A percentile compares a stretch with the other conserved stretches of the same genome.
These are phyloP conservation scores for Sclerospora graminicola DNA, from an alignment of 352 stramenopile species.

Conservation along the genomic window DNA sequence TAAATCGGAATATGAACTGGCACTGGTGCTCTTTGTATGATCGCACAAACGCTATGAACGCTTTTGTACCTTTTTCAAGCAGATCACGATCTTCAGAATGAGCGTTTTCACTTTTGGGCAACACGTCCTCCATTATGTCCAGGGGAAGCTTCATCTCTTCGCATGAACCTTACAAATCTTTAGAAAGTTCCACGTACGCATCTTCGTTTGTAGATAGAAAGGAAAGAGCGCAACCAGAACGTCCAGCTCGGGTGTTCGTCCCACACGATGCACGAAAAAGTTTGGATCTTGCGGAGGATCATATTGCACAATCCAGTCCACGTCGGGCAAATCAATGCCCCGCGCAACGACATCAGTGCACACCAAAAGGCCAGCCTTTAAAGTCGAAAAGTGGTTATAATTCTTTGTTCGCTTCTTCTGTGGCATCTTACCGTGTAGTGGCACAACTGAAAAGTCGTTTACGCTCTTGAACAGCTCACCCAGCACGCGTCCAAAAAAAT, in stretches of 20 bases:
- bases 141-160: slow-evolving; percentile 60
- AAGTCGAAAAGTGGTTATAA: slow-evolving; percentile 59
- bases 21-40: slow-evolving; percentile 99
- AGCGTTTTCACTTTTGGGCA: slow-evolving; percentile 86
- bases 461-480: slow-evolving; percentile 55
- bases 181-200: slow-evolving; percentile 95
- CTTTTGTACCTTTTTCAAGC: slow-evolving; percentile 97
- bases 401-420: slow-evolving; percentile 82
- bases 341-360: slow-evolving; percentile 98
- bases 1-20: slow-evolving; percentile 98
- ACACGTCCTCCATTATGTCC: slow-evolving; percentile 64
- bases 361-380: slow-evolving; percentile 83
- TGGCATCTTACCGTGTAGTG: slow-evolving; percentile 92
- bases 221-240: slow-evolving; percentile 86
- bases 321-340: slow-evolving; percentile 96
- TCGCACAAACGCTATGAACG: slow-evolving; percentile 97
- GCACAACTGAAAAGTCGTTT: slow-evolving; percentile 38
- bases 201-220: slow-evolving; percentile 96
- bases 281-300: slow-evolving; percentile 95
- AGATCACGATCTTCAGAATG: slow-evolving; percentile 92
- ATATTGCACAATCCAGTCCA: slow-evolving; percentile 99
- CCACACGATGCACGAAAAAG: slow-evolving; percentile 98
- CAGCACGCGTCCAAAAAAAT: slow-evolving; percentile 93
- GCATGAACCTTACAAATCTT: slow-evolving; percentile 90
- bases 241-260: slow-evolving; percentile 93